phyloP scores from a whole-genome alignment of 208 protist species.

The Novymonas esmeraldas region DNA sequence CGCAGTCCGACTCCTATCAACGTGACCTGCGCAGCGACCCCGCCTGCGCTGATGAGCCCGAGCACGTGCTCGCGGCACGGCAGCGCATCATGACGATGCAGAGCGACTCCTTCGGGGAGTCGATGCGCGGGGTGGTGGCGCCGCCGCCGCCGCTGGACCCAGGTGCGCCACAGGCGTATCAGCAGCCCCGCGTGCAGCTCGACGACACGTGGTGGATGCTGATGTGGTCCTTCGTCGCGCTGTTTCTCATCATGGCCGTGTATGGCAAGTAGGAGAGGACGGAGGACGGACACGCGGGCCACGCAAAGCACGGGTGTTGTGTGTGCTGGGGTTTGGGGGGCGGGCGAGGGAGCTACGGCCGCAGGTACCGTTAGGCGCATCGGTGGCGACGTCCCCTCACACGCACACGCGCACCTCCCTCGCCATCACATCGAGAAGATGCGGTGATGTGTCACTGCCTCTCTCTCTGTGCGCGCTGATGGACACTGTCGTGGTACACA shows the following conservation, averaged over 20 bases:
- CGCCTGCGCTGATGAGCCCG: constrained; percentile 40
- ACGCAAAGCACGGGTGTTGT: no score
- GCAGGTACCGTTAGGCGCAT: no score
- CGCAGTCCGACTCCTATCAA: constrained; percentile 31
- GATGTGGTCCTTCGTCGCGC: constrained; percentile 39
- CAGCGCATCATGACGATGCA: constrained; percentile 57
- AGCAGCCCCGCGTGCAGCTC: constrained; percentile 37
- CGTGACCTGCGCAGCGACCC: constrained; percentile 52
- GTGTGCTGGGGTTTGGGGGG: no score
- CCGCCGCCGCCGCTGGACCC: constrained; percentile 52
- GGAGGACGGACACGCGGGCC: no score
- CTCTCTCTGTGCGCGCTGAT: no score
- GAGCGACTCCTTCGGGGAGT: constrained; percentile 61
- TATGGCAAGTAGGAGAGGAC: constrained; percentile 42
- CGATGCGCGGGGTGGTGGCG: constrained; percentile 52
- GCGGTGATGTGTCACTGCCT: no score
- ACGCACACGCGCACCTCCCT: neutral
- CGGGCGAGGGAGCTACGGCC: no score
- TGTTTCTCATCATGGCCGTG: constrained; percentile 39
- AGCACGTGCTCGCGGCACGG: constrained; percentile 48
- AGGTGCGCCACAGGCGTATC: constrained; percentile 33
- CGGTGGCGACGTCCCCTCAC: neutral
- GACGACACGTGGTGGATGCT: constrained; percentile 46
- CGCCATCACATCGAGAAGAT: neutral
- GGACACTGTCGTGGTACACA: no score